A percentile compares a stretch with the other conserved stretches of the same genome.
These are phyloP conservation scores for Penicillium psychrosexuale DNA, from an alignment of 2,329 filamentous ascomycete genomes.

Conservation along the genomic window DNA sequence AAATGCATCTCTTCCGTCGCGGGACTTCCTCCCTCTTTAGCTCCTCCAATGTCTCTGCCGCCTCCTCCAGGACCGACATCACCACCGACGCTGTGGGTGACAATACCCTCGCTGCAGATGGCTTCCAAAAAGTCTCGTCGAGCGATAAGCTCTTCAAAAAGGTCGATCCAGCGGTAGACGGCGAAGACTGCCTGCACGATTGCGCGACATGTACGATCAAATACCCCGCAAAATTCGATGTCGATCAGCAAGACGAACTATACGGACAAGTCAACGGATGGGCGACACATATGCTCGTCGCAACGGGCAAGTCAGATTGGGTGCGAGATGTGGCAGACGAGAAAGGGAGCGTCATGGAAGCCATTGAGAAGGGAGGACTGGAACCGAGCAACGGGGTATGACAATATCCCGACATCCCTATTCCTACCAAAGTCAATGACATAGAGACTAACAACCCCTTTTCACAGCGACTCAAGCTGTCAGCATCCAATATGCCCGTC, in stretches of 20 bases:
- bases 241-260: constrained; percentile 73
- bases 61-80: constrained; percentile 20
- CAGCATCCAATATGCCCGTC: constrained; percentile 84
- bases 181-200: constrained; percentile 84
- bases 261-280: constrained; percentile 85
- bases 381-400: constrained; percentile 44
- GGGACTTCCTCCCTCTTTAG: constrained; percentile 33
- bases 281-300: constrained; percentile 85
- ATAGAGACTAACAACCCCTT: neutral
- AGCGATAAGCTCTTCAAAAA: constrained; percentile 65
- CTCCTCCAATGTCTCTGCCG: constrained; percentile 28
- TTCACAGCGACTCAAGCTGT: constrained; percentile 75
- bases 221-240: constrained; percentile 69
- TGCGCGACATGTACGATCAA: constrained; percentile 76
- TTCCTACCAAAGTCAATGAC: neutral
- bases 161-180: constrained; percentile 73
- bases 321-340: constrained; percentile 84
- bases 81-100: constrained; percentile 24
- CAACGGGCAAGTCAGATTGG: constrained; percentile 96
- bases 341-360: constrained; percentile 79
- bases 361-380: constrained; percentile 53
- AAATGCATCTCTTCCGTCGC: constrained; percentile 39
- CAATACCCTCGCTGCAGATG: constrained; percentile 28
- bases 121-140: constrained; percentile 49
- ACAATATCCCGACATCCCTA: constrained; percentile 1